A percentile compares a stretch with the other conserved stretches of the same genome.
phyloP scores from a whole-genome alignment of 108 stramenopile species.

The Cyclotella baltica region DNA sequence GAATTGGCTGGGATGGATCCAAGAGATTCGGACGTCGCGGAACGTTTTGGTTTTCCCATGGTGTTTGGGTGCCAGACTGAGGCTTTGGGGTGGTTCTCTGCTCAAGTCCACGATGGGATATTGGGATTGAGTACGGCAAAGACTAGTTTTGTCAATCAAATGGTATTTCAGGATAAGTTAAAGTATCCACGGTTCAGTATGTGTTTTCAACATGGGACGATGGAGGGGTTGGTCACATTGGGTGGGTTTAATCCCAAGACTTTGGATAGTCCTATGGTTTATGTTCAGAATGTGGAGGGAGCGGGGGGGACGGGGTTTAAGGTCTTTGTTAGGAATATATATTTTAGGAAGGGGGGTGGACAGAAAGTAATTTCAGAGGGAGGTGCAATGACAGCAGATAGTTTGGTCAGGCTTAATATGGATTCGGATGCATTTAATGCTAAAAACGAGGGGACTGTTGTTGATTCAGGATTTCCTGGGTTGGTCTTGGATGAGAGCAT shows the following conservation, averaged over 20 bases:
- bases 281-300: constrained; percentile 46
- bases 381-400: constrained; percentile 6
- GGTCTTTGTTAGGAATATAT: constrained; percentile 51
- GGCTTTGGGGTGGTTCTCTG: constrained; percentile 50
- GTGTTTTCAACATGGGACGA: constrained; percentile 47
- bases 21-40: constrained; percentile 13
- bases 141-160: constrained; percentile 60
- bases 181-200: constrained; percentile 49
- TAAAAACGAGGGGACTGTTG: constrained; percentile 47
- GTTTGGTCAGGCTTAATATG: constrained; percentile 44
- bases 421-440: constrained; percentile 42
- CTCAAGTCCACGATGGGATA: constrained; percentile 60
- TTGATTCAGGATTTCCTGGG: constrained; percentile 57
- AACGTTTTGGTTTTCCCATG: constrained; percentile 50
- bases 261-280: constrained; percentile 51
- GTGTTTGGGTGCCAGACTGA: constrained; percentile 64
- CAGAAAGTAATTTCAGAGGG: constrained; percentile 35
- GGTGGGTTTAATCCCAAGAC: constrained; percentile 56
- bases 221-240: constrained; percentile 44
- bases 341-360: constrained; percentile 51
- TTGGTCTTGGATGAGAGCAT: constrained; percentile 51
- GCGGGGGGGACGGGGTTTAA: constrained; percentile 42
- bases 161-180: constrained; percentile 54
- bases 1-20: constrained; percentile 29
- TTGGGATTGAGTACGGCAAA: constrained; percentile 47